phyloP scores from a whole-genome alignment of 345 rosid species.

The Gossypium bickii region DNA sequence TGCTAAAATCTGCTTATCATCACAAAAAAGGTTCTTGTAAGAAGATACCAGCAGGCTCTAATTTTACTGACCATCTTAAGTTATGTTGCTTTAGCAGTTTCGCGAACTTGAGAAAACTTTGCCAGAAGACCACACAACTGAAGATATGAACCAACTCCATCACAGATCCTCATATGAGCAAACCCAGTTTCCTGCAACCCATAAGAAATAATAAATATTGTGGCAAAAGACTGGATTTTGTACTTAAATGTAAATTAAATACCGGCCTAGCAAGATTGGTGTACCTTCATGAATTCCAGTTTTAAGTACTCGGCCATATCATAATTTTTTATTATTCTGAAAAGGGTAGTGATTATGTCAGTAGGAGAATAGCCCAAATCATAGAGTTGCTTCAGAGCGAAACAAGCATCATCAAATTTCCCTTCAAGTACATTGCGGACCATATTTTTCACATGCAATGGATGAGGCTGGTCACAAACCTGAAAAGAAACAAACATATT shows the following conservation, averaged over 20 bases:
- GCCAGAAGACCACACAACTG: constrained; percentile 92
- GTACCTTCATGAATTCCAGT: constrained; percentile 94
- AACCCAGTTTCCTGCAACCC: constrained; percentile 82
- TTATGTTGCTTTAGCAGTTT: constrained; percentile 73
- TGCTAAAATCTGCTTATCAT: no score
- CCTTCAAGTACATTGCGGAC: constrained; percentile 77
- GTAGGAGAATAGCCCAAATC: constrained; percentile 95
- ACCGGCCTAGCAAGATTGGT: not conserved
- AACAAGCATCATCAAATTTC: constrained; percentile 83
- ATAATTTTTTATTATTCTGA: constrained; percentile 81
- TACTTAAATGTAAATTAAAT: not conserved
- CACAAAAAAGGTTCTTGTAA: no score
- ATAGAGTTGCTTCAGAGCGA: constrained; percentile 81
- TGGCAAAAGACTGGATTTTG: not conserved
- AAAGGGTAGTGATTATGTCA: constrained; percentile 90
- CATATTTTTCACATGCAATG: constrained; percentile 89
- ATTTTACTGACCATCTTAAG: constrained; percentile 6
- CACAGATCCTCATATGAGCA: constrained; percentile 95
- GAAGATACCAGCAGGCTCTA: not conserved
- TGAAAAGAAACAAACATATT: constrained; percentile 21
- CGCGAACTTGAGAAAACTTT: constrained; percentile 66
- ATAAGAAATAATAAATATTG: not conserved
- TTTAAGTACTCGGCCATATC: constrained; percentile 94
- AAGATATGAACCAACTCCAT: constrained; percentile 96
- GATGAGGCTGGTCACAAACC: constrained; percentile 99